These are phyloP conservation scores for Plectosphaerella plurivora DNA, from an alignment of 2,329 filamentous ascomycete genomes.

Conservation along the genomic window DNA sequence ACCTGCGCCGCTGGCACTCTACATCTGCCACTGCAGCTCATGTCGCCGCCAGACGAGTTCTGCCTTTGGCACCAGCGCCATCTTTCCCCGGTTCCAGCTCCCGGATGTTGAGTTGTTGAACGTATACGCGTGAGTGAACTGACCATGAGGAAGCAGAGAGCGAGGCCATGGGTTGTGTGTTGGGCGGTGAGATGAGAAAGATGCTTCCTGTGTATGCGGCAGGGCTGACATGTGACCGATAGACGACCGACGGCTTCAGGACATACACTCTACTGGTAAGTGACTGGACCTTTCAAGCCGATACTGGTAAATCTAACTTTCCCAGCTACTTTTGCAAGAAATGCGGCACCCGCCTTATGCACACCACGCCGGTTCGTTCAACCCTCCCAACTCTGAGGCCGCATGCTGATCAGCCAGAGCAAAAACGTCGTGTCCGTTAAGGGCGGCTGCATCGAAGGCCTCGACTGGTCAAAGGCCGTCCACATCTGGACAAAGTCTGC, in stretches of 20 bases:
- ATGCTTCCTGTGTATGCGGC: background rate
- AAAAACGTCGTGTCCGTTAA: conserved; percentile 62
- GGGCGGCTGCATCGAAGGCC: conserved; percentile 59
- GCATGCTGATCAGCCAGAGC: conserved; percentile 26
- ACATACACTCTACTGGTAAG: conserved; percentile 53
- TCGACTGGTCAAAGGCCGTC: conserved; percentile 56
- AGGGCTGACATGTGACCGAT: conserved; percentile 11
- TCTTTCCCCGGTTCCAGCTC: conserved; percentile 62
- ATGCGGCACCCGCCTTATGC: conserved; percentile 63
- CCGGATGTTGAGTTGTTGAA: conserved; percentile 43
- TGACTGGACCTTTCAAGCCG: background rate
- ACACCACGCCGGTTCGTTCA: conserved; percentile 49
- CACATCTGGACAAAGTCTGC: conserved; percentile 67
- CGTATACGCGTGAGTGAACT: conserved; percentile 46
- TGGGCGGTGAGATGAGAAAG: background rate
- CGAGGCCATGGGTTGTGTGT: background rate
- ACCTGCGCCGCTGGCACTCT: conserved; percentile 56
- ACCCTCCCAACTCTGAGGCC: background rate
- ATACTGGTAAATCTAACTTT: background rate
- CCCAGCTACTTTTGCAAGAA: conserved; percentile 59
- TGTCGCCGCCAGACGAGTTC: conserved; percentile 63
- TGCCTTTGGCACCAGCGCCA: conserved; percentile 65
- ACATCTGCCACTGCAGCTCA: conserved; percentile 66
- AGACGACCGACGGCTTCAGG: conserved; percentile 56
- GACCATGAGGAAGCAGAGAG: background rate